A percentile compares a stretch with the other conserved stretches of the same genome.
Conservation (phyloP, 768 basidiomycete genomes). For the Mycena floridula region DNA sequence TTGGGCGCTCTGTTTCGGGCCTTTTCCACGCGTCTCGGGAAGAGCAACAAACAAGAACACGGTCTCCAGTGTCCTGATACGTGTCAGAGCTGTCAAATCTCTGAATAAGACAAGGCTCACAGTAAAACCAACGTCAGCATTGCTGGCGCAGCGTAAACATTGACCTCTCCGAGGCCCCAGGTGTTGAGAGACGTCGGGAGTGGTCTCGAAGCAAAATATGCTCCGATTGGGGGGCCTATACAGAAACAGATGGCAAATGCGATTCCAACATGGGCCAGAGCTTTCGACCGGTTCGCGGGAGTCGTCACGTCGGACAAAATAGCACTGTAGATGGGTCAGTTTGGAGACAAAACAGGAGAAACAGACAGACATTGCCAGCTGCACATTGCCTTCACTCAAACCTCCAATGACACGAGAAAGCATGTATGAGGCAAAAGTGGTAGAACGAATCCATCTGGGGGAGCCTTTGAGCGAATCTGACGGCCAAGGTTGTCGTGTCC, state of each 20-base stretch:
- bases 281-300: constrained; percentile 71
- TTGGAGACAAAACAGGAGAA: not conserved
- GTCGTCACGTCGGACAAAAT: constrained; percentile 90
- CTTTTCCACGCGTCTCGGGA: constrained; percentile 77
- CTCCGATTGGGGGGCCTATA: constrained; percentile 90
- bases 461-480: constrained; percentile 2
- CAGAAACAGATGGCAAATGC: constrained; percentile 96
- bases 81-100: no score
- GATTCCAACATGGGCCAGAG: constrained; percentile 89
- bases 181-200: constrained; percentile 52
- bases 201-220: constrained; percentile 90
- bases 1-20: constrained; percentile 13
- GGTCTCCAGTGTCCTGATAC: constrained; percentile 79
- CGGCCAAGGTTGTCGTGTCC: not conserved
- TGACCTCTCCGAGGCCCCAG: constrained; percentile 62
- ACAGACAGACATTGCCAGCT: constrained; percentile 78
- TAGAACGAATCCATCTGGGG: constrained; percentile 81
- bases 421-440: constrained; percentile 85
- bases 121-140: constrained; percentile 75
- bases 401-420: constrained; percentile 90
- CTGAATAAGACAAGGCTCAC: no score
- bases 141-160: constrained; percentile 91
- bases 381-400: constrained; percentile 95
- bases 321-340: constrained; percentile 45
- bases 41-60: constrained; percentile 66